Base-by-base conservation (phyloP, 495 filamentous ascomycete genomes). In the Penicillium malachiteum region DNA sequence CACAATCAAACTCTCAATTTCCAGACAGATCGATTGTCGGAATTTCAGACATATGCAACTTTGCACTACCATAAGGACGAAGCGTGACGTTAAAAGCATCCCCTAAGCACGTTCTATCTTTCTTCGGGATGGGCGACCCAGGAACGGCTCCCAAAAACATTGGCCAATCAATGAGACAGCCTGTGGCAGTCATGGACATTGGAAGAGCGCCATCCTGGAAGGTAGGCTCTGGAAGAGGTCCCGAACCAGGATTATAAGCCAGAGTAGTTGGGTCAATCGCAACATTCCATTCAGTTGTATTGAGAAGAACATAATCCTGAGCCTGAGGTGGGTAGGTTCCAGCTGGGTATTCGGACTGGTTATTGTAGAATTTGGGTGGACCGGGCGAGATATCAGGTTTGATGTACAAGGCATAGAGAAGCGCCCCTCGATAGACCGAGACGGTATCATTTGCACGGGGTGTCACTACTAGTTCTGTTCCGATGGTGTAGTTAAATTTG, bases 1-100 rank as follows among this genome's bases (percentile, higher is more conserved):
- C n/a, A n/a, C n/a, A n/a, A n/a, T n/a, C n/a, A n/a, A n/a, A n/a
- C n/a, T n/a, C n/a, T 14, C 13, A 40, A 4, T 11, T 40, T 12
- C 6, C 43, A 32, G 53, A 49, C 3, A 57, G 30, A 34, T 57
- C 48, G 34, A 57, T 57, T 4, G 48, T 56, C 1, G 84, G 83
- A 51, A 87, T 63, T 56, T 85, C 79, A 11, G 78, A 77, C 74
- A 85, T 84, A 65, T 83, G 82, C 44, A 83, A 57, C 70, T 84
- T 84, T 45, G 79, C 76, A 57, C 72, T 75, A 5, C 78, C 83
- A 65, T 83, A 84, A 26, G 84, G 84, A 52, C 79, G 72, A 30
- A 86, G 60, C 35, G 61, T 72, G 12, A 77, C 74, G 48, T 74
- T 65, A 30, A 74, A 73, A 38, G 70, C 55, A 31, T 68, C 66